Evolutionary conservation across 1,284 basidiomycete species (phyloP).

Genomic region (Leccinum subrobustum): DNA sequence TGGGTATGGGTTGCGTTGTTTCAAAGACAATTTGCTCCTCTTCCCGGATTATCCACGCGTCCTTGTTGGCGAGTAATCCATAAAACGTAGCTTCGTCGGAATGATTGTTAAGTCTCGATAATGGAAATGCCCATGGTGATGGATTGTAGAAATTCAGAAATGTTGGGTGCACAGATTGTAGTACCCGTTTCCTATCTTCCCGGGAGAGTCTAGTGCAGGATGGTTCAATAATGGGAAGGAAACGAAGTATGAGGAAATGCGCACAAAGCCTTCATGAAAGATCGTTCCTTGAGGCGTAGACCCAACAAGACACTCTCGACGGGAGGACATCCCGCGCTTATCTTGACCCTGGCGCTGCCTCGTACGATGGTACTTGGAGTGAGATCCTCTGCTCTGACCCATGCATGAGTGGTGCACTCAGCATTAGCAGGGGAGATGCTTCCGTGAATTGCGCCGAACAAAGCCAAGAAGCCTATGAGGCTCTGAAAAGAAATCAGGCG

Average conservation of each 20-base stretch:
- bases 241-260: too few species aligned
- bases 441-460: conserved; percentile 5
- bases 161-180: too few species aligned
- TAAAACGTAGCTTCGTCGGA: too few species aligned
- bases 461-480: conserved; percentile 4
- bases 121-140: conserved; percentile 4
- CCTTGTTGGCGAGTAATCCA: neutral
- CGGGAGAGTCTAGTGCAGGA: neutral
- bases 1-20: conserved; percentile 1
- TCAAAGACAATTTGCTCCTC: conserved; percentile 20
- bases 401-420: conserved; percentile 8
- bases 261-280: conserved; percentile 18
- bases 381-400: too few species aligned
- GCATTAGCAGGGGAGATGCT: neutral
- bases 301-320: conserved; percentile 13
- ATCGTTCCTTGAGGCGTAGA: conserved; percentile 26
- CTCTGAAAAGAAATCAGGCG: neutral
- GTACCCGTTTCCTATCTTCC: neutral
- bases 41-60: conserved; percentile 15
- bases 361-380: too few species aligned
- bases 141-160: too few species aligned
- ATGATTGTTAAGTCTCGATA: too few species aligned
- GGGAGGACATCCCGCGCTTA: conserved; percentile 19
- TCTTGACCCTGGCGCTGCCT: conserved; percentile 10
- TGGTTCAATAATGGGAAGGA: neutral